Evolutionary conservation across 2,329 filamentous ascomycete genomes (phyloP).

Genomic region (Sphaerostilbella broomeana): DNA sequence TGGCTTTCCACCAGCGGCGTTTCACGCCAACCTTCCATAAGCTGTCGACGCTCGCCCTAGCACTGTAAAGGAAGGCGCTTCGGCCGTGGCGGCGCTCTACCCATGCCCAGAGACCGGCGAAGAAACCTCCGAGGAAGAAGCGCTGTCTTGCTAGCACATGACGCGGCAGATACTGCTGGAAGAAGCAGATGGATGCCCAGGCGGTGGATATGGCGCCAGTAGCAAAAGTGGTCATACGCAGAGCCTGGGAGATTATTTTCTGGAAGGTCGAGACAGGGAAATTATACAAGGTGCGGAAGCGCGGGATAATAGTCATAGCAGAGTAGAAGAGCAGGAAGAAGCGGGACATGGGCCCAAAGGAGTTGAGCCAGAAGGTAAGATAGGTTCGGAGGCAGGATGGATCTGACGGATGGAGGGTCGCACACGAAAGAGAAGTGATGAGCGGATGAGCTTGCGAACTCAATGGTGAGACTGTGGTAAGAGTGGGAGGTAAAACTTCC

Average conservation of each 20-base stretch:
- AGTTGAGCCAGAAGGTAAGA: constrained; percentile 76
- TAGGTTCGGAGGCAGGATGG: constrained; percentile 85
- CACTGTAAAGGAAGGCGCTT: constrained; percentile 69
- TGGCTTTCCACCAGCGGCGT: constrained; percentile 76
- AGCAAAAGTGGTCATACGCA: constrained; percentile 66
- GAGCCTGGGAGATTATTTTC: constrained; percentile 57
- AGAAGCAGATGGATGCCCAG: constrained; percentile 87
- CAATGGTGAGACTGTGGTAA: constrained; percentile 67
- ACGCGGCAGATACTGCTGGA: constrained; percentile 72
- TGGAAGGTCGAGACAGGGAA: constrained; percentile 63
- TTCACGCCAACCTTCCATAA: constrained; percentile 94
- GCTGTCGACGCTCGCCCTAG: constrained; percentile 71
- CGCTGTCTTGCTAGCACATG: constrained; percentile 71
- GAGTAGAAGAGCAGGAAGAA: constrained; percentile 72
- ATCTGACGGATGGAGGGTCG: constrained; percentile 78
- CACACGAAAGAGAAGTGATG: constrained; percentile 80
- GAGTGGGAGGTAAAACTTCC: constrained; percentile 56
- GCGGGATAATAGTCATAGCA: constrained; percentile 58
- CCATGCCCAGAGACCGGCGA: constrained; percentile 81
- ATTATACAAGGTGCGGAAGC: constrained; percentile 60
- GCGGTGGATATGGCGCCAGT: constrained; percentile 78
- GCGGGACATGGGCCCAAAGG: constrained; percentile 72
- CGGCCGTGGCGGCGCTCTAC: constrained; percentile 60
- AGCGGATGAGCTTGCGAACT: constrained; percentile 80
- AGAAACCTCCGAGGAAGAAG: constrained; percentile 82